A percentile compares a stretch with the other conserved stretches of the same genome.
Conservation (phyloP, 2,329 filamentous ascomycete species). For the Colletotrichum falcatum region DNA sequence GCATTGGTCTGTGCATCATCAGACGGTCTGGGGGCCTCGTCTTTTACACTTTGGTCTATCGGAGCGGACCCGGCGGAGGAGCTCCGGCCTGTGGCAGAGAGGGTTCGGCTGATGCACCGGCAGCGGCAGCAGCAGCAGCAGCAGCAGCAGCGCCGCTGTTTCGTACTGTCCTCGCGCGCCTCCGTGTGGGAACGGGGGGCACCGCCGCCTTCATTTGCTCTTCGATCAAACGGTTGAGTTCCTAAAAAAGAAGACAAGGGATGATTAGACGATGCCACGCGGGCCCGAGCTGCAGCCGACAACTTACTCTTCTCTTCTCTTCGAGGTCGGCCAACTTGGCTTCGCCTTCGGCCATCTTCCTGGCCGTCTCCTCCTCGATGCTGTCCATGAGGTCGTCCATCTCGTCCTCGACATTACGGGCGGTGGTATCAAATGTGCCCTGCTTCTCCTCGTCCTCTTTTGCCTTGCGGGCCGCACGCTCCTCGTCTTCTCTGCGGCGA, state of each 20-base stretch:
- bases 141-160: background rate
- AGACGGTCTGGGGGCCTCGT: background rate
- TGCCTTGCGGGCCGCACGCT: constrained; percentile 45
- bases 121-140: too few relatives aligned
- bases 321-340: constrained; percentile 50
- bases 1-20: constrained; percentile 9
- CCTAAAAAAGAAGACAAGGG: too few relatives aligned
- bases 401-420: constrained; percentile 51
- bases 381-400: constrained; percentile 50
- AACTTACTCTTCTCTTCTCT: constrained; percentile 48
- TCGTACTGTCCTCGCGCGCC: constrained; percentile 33
- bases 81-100: constrained; percentile 12
- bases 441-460: constrained; percentile 50
- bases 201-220: constrained; percentile 53
- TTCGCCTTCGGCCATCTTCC: constrained; percentile 48
- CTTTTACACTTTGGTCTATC: background rate
- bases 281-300: background rate
- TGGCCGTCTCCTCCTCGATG: constrained; percentile 49
- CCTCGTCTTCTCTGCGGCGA: constrained; percentile 53
- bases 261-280: constrained; percentile 19
- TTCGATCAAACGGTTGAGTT: constrained; percentile 58
- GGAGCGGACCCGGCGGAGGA: background rate
- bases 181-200: constrained; percentile 45
- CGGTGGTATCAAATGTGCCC: constrained; percentile 48
- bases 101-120: constrained; percentile 21